Evolutionary conservation across 208 protist genomes (phyloP).

Genomic region (Trypanosomatidae sp.): DNA sequence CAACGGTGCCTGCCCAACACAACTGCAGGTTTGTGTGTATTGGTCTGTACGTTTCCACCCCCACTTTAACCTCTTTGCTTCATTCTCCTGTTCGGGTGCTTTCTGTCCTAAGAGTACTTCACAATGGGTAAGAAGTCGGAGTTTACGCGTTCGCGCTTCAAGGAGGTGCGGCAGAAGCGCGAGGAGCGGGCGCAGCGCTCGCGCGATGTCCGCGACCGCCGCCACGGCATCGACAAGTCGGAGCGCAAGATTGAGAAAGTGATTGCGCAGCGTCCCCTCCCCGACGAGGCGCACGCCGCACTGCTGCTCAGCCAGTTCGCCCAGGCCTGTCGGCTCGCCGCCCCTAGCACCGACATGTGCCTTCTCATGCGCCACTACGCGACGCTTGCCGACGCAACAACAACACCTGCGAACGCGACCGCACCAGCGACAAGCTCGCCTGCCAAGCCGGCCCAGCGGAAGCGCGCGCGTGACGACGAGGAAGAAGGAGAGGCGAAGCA

Average conservation of each 20-base stretch:
- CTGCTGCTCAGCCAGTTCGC: constrained; percentile 73
- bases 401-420: constrained; percentile 4
- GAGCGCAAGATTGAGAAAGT: constrained; percentile 60
- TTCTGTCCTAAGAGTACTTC: no score
- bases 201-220: constrained; percentile 49
- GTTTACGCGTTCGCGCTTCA: constrained; percentile 58
- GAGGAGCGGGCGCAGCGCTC: constrained; percentile 61
- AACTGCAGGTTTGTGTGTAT: no score
- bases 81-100: no score
- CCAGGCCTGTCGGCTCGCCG: constrained; percentile 73
- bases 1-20: no score
- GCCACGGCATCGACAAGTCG: constrained; percentile 53
- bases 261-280: constrained; percentile 32
- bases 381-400: constrained; percentile 5
- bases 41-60: no score
- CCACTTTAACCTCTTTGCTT: no score
- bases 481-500: constrained; percentile 4
- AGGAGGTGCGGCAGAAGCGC: constrained; percentile 50
- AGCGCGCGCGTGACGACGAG: constrained; percentile 34
- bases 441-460: constrained; percentile 22
- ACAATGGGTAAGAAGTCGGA: constrained; percentile 80
- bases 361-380: constrained; percentile 62
- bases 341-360: constrained; percentile 66
- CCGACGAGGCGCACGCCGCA: constrained; percentile 37
- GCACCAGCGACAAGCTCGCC: no score